A percentile compares a stretch with the other conserved stretches of the same genome.
These are phyloP conservation scores for Ophiorrhiza pumila DNA, from an alignment of 257 asterid genomes.

Conservation along the genomic window DNA sequence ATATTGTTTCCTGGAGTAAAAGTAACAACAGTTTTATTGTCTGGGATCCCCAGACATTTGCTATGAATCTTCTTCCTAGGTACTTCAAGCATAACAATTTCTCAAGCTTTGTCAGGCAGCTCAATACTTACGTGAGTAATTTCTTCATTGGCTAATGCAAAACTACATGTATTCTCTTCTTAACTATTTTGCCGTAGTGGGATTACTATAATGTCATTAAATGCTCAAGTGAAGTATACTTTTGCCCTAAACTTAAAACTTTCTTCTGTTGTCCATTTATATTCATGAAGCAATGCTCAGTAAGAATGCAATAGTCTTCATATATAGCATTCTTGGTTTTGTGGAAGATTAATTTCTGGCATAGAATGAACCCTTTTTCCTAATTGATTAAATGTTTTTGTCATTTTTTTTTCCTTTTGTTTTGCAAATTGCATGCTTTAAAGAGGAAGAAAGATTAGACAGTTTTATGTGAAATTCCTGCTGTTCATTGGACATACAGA, in stretches of 20 bases:
- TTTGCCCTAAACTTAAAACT: slow-evolving; percentile 21
- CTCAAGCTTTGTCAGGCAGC: slow-evolving; percentile 83
- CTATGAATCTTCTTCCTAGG: slow-evolving; percentile 61
- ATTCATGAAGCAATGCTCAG: slow-evolving; percentile 15
- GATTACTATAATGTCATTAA: background rate
- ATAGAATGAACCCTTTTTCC: background rate
- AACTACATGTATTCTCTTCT: background rate
- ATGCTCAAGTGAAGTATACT: background rate
- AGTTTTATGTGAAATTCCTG: background rate
- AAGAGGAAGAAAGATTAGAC: background rate
- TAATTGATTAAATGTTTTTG: background rate
- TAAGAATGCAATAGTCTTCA: slow-evolving; percentile 8
- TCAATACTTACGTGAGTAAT: slow-evolving; percentile 66
- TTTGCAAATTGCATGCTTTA: background rate
- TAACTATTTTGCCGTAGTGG: background rate
- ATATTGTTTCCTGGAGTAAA: slow-evolving; percentile 61
- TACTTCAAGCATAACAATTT: slow-evolving; percentile 80
- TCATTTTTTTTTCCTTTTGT: background rate
- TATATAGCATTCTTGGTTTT: background rate
- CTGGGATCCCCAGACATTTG: slow-evolving; percentile 72
- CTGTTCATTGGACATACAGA: too few relatives aligned
- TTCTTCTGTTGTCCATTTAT: background rate
- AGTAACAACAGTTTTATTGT: slow-evolving; percentile 76
- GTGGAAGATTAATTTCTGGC: background rate
- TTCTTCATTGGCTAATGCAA: background rate